A percentile compares a stretch with the other conserved stretches of the same genome.
These are phyloP conservation scores for Beta corolliflora DNA, from an alignment of 179 eudicot species.

Conservation along the genomic window DNA sequence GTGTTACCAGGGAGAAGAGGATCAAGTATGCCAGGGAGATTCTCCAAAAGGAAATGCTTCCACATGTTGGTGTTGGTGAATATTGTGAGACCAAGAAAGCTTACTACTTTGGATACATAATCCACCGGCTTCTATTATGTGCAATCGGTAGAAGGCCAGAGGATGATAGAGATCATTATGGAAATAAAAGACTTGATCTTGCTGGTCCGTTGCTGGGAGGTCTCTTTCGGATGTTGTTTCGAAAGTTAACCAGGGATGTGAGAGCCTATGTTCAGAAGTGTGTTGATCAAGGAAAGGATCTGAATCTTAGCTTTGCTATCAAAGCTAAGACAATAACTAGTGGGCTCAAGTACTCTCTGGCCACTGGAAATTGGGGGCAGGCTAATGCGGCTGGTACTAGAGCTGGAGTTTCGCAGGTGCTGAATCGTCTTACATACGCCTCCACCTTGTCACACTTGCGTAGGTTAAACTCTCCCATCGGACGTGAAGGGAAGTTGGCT, in stretches of 20 bases:
- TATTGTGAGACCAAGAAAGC: conserved; percentile 98
- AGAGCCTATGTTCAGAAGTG: conserved; percentile 91
- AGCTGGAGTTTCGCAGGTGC: conserved; percentile 99
- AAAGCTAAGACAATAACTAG: conserved; percentile 98
- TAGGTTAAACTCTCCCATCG: conserved; percentile 92
- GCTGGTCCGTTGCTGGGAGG: conserved; percentile 99
- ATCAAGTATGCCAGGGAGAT: conserved; percentile 95
- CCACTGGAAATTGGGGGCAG: conserved; percentile 99
- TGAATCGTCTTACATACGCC: conserved; percentile 93
- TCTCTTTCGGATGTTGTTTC: conserved; percentile 83
- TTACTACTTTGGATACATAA: conserved; percentile 93
- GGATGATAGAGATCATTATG: conserved; percentile 98
- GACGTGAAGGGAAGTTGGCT: conserved; percentile 97
- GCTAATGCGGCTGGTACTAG: conserved; percentile 99
- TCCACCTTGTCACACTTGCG: conserved; percentile 94
- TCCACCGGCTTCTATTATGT: conserved; percentile 90
- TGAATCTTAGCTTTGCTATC: conserved; percentile 90
- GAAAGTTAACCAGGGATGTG: conserved; percentile 96
- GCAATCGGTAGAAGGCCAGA: conserved; percentile 93
- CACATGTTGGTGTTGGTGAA: conserved; percentile 96
- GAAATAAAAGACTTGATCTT: conserved; percentile 95
- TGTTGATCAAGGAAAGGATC: conserved; percentile 92
- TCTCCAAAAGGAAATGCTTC: conserved; percentile 97
- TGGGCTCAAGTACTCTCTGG: conserved; percentile 94
- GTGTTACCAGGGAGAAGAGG: conserved; percentile 89